Conservation (phyloP, 306 rosid genomes). For the Rosa multiflora region DNA sequence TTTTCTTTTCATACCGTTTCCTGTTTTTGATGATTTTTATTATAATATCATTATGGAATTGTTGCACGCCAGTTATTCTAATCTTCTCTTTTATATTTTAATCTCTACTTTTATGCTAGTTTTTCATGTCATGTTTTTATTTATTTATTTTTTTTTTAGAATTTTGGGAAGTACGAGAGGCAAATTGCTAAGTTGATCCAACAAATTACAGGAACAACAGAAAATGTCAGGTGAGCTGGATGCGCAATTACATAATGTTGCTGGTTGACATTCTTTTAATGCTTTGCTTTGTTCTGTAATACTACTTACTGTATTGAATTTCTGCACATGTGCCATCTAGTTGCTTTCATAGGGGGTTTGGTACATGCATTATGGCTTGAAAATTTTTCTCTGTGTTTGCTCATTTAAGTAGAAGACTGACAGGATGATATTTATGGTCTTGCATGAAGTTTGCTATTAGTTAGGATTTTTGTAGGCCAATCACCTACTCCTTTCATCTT, state of each 20-base stretch:
- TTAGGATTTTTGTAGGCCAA: neutral
- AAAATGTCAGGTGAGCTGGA: slow-evolving; percentile 65
- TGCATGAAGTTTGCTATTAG: neutral
- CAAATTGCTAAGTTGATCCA: slow-evolving; percentile 59
- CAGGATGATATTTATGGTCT: neutral
- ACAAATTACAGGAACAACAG: slow-evolving; percentile 66
- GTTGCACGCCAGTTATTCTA: neutral
- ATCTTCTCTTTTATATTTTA: slow-evolving; percentile 8
- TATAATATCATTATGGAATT: neutral
- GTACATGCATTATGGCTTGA: neutral
- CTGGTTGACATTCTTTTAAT: neutral
- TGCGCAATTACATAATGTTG: slow-evolving; percentile 4
- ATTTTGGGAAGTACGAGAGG: slow-evolving; percentile 54
- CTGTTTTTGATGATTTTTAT: slow-evolving; percentile 14
- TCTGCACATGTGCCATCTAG: neutral
- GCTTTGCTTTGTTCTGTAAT: neutral
- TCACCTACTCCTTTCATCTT: neutral
- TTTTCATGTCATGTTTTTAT: slow-evolving; percentile 17
- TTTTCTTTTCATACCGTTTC: slow-evolving; percentile 12
- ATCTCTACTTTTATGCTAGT: neutral
- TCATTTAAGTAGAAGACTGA: neutral
- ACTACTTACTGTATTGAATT: neutral
- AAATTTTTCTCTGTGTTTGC: neutral
- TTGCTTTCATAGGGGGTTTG: neutral
- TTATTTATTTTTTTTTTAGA: slow-evolving; percentile 35